Percentiles rank a stretch among this genome's conserved stretches.
These are phyloP conservation scores for Lecanicillium sp. DNA, from an alignment of 2,329 filamentous ascomycete genomes.

Conservation along the genomic window DNA sequence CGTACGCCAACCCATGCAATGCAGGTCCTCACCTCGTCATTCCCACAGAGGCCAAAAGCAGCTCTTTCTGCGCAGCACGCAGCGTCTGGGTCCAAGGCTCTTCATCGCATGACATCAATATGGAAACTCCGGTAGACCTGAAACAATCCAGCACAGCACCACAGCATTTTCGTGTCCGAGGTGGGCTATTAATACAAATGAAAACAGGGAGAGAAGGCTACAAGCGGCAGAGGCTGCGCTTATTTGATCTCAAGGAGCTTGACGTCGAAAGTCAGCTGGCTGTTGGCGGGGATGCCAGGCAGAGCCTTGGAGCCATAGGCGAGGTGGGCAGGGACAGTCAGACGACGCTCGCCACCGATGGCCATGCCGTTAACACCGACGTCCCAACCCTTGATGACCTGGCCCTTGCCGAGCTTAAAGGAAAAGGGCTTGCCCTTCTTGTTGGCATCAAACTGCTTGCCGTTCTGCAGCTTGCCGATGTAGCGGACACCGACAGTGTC, in stretches of 20 bases:
- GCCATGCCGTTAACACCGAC: conserved; percentile 88
- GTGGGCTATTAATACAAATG: conserved; percentile 12
- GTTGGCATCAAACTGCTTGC: conserved; percentile 96
- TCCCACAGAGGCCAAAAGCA: conserved; percentile 17
- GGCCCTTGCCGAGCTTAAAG: conserved; percentile 88
- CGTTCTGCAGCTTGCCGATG: conserved; percentile 92
- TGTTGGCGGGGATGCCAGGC: conserved; percentile 86
- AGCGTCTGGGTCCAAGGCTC: conserved; percentile 37
- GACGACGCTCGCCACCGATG: conserved; percentile 84
- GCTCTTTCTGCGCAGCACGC: conserved; percentile 26
- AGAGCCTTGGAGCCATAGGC: conserved; percentile 82
- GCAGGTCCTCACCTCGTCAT: conserved; percentile 40
- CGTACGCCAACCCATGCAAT: conserved; percentile 42
- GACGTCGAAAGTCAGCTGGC: conserved; percentile 84
- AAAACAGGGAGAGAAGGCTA: conserved; percentile 2
- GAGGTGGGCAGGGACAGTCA: conserved; percentile 79
- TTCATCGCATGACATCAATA: conserved; percentile 28
- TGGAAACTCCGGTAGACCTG: conserved; percentile 13
- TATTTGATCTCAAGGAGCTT: conserved; percentile 82
- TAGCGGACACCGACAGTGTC: conserved; percentile 92
- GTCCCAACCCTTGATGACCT: conserved; percentile 99
- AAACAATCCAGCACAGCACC: conserved; percentile 6
- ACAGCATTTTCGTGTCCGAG: not conserved
- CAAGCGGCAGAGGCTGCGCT: conserved; percentile 17
- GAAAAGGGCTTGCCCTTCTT: conserved; percentile 97